phyloP scores from a whole-genome alignment of 768 basidiomycete species.

The Rickenella mellea region DNA sequence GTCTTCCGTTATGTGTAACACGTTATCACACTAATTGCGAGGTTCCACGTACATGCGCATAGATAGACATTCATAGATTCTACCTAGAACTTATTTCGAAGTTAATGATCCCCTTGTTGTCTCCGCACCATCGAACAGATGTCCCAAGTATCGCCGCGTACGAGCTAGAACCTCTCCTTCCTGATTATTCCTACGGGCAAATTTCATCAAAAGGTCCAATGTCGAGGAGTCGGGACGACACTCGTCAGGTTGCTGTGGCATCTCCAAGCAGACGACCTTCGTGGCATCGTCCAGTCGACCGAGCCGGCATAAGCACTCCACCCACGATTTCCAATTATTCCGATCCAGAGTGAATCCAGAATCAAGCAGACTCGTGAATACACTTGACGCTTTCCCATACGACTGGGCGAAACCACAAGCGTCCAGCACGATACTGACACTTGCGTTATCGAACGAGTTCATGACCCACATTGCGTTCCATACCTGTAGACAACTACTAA shows the following conservation, averaged over 20 bases:
- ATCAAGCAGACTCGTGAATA: constrained; percentile 42
- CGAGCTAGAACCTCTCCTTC: constrained; percentile 36
- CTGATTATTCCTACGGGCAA: constrained; percentile 34
- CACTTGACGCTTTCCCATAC: constrained; percentile 38
- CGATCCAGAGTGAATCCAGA: constrained; percentile 45
- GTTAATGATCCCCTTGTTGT: too few relatives aligned
- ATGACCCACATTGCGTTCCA: constrained; percentile 69
- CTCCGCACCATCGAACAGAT: too few relatives aligned
- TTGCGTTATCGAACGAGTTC: constrained; percentile 48
- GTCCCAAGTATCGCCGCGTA: constrained; percentile 31
- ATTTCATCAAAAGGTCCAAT: constrained; percentile 43
- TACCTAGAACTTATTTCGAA: too few relatives aligned
- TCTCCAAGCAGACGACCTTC: constrained; percentile 52
- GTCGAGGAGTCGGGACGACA: constrained; percentile 41
- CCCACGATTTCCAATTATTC: constrained; percentile 72
- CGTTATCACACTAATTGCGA: too few relatives aligned
- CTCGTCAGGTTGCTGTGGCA: constrained; percentile 37
- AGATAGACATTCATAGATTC: too few relatives aligned
- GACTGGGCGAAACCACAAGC: constrained; percentile 62
- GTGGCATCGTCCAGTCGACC: constrained; percentile 59
- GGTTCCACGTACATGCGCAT: too few relatives aligned
- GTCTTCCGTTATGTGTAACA: too few relatives aligned
- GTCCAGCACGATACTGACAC: constrained; percentile 79
- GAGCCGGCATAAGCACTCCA: constrained; percentile 80
- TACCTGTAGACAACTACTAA: constrained; percentile 60